These are phyloP conservation scores for Pneumocystis carinii DNA, from an alignment of 1,139 yeast genomes.

Conservation along the genomic window DNA sequence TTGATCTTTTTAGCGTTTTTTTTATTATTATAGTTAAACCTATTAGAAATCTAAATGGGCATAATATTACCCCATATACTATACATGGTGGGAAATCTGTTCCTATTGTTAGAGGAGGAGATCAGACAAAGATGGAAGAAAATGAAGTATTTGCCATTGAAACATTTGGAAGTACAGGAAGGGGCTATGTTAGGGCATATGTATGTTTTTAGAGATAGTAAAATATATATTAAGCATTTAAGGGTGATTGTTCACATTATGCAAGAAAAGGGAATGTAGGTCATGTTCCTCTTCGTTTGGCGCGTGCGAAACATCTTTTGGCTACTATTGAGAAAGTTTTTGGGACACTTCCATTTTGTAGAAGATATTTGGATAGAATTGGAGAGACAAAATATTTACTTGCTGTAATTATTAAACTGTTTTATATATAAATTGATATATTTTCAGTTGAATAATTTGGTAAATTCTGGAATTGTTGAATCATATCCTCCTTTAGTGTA, in stretches of 20 bases:
- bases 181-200: conserved; percentile 68
- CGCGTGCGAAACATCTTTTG: conserved; percentile 53
- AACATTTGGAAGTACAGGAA: conserved; percentile 93
- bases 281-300: conserved; percentile 40
- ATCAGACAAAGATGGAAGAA: conserved; percentile 94
- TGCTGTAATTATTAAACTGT: conserved; percentile 30
- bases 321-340: conserved; percentile 60
- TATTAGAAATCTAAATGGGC: conserved; percentile 87
- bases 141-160: conserved; percentile 97
- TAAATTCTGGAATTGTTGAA: conserved; percentile 69
- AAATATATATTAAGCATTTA: neutral
- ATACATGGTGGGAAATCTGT: conserved; percentile 94
- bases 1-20: neutral
- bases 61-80: conserved; percentile 64
- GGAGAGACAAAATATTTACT: conserved; percentile 85
- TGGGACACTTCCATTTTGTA: conserved; percentile 93
- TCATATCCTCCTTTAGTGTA: conserved; percentile 87
- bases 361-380: conserved; percentile 77
- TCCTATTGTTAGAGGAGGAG: conserved; percentile 88
- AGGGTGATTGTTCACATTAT: conserved; percentile 89
- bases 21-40: conserved; percentile 39
- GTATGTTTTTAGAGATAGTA: neutral
- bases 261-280: conserved; percentile 38
- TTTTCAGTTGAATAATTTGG: conserved; percentile 47
- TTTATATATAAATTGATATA: neutral